Percentiles rank a stretch among this genome's conserved stretches.
Conservation (phyloP, 1,284 basidiomycete genomes). For the Pisolithus thermaeus region DNA sequence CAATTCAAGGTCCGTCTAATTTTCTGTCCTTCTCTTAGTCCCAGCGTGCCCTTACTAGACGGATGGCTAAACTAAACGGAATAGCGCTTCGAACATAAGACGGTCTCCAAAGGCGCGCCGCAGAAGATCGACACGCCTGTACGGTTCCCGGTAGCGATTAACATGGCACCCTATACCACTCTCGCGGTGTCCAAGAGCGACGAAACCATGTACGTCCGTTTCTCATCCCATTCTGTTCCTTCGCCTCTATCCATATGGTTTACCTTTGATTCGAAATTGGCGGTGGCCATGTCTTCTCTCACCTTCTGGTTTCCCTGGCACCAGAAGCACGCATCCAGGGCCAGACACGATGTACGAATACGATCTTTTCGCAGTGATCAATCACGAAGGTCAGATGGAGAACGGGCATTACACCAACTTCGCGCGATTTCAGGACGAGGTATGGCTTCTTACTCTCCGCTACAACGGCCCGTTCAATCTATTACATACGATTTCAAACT, state of each 20-base stretch:
- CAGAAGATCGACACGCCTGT: conserved; percentile 86
- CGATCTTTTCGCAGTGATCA: conserved; percentile 90
- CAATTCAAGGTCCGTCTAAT: conserved; percentile 78
- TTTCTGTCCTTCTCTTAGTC: neutral
- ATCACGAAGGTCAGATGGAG: conserved; percentile 91
- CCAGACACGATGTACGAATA: conserved; percentile 80
- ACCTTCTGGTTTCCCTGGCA: conserved; percentile 1
- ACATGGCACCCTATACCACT: conserved; percentile 86
- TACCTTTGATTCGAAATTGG: no score
- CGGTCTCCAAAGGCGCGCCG: conserved; percentile 60
- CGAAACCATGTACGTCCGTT: conserved; percentile 30
- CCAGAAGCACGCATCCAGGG: conserved; percentile 38
- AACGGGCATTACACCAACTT: conserved; percentile 93
- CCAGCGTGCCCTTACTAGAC: neutral
- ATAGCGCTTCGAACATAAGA: conserved; percentile 90
- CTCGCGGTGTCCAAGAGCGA: conserved; percentile 48
- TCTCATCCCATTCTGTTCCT: neutral
- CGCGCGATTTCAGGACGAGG: conserved; percentile 71
- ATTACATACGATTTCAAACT: neutral
- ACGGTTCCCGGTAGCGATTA: conserved; percentile 76
- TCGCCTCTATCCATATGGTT: no score
- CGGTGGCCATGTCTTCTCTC: no score
- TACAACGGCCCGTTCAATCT: neutral
- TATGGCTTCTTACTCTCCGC: conserved; percentile 28
- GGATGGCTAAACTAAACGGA: neutral